Base-by-base conservation (phyloP, 2,329 filamentous ascomycete species). In the Curvularia lunata region DNA sequence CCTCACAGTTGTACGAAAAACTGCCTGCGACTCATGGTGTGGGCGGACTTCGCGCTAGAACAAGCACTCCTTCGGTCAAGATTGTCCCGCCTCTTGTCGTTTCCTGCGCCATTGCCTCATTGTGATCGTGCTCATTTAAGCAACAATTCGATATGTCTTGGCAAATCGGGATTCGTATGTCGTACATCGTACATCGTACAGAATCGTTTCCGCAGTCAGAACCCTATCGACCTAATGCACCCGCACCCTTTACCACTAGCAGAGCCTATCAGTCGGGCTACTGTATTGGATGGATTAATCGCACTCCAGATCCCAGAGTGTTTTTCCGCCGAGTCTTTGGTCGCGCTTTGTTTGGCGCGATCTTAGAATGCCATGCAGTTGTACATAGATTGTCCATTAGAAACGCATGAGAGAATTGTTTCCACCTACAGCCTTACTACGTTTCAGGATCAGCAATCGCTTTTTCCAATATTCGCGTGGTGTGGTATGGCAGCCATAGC, bases 51-150 rank as follows among this genome's bases (percentile, higher is more conserved):
- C 38, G 23, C 38, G 40, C 46, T 48, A 43, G 27, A 48, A 34
- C 21, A 4, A 46, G 18, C 18, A 38, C 12, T 53, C 40, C n/a
- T 27, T 48, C 48, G 16, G 25, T 45, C 23, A 45, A 54, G 27
- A 48, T 47, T 48, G 54, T 64, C 60, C 62, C 56, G 57, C 28
- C 28, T 25, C 4, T 13, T 13, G 19, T 30, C 7, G 45, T 53
- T 55, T 47, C 34, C 23, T 23, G 27, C 30, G 43, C 19, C 45
- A 41, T 47, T 41, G 47, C 50, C 21, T 45, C 38, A 58, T 57
- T 18, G 19, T 2, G 12, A 28, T 46, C 19, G 25, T 32, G 10
- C 10, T 46, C 25, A 51, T 13, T 27, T 50, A 40, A 56, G 53
- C 52, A 52, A 54, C 48, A 45, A 37, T 18, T 18, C 53, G 49